Conservation (phyloP, 495 filamentous ascomycete species). For the Talaromyces liani region DNA sequence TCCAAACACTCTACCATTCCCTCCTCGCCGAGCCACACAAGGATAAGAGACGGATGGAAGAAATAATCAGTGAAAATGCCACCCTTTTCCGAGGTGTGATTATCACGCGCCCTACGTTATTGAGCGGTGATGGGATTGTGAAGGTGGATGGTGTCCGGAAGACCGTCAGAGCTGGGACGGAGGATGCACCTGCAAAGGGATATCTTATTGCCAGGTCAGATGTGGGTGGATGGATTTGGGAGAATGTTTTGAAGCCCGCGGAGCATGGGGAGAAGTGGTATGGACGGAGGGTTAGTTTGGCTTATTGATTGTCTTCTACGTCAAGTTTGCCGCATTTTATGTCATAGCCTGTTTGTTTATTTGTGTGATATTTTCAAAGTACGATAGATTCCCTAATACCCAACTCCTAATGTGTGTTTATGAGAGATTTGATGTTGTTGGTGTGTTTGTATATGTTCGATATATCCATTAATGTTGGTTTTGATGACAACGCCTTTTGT, state of each 20-base stretch:
- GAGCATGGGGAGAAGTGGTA: constrained; percentile 26
- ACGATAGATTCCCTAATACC: not conserved
- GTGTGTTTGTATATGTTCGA: not conserved
- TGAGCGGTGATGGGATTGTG: constrained; percentile 23
- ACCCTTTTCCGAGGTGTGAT: constrained; percentile 21
- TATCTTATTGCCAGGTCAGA: constrained; percentile 31
- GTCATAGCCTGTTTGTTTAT: not conserved
- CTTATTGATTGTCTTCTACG: constrained; percentile 16
- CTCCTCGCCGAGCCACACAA: constrained; percentile 25
- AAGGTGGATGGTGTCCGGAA: constrained; percentile 8
- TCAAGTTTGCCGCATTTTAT: constrained; percentile 1
- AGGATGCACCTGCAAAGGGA: constrained; percentile 25
- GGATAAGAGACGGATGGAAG: constrained; percentile 35
- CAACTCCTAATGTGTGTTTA: not conserved
- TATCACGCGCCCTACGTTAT: constrained; percentile 26
- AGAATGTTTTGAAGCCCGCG: constrained; percentile 23
- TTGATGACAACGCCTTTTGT: not conserved
- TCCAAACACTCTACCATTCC: constrained; percentile 26
- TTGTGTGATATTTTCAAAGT: not conserved
- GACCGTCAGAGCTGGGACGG: constrained; percentile 27
- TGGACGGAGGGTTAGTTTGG: constrained; percentile 30
- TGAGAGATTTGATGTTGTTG: not conserved
- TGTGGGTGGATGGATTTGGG: constrained; percentile 36
- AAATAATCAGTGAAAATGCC: constrained; percentile 12
- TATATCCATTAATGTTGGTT: not conserved